phyloP scores from a whole-genome alignment of 1,139 yeast species.

The Debaryomyces sp. region DNA sequence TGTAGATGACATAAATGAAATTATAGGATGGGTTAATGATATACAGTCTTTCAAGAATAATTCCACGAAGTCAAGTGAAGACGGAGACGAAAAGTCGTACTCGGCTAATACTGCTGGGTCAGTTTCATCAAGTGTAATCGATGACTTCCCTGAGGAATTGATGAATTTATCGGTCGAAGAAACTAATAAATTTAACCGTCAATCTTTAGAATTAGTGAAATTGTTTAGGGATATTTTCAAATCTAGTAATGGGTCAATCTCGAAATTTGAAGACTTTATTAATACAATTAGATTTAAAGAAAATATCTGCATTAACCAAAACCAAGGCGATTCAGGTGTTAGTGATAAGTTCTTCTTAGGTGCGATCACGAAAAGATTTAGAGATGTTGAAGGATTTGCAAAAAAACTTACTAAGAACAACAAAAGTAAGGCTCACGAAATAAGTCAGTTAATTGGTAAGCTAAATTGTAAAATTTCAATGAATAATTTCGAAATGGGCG shows the following conservation, averaged over 20 bases:
- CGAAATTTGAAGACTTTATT: slow-evolving; percentile 29
- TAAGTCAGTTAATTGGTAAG: slow-evolving; percentile 36
- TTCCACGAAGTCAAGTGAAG: neutral
- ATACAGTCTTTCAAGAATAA: slow-evolving; percentile 17
- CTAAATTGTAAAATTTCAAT: slow-evolving; percentile 61
- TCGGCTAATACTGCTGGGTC: slow-evolving; percentile 17
- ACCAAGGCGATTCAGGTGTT: neutral
- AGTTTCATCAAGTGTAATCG: slow-evolving; percentile 15
- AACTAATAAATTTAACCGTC: slow-evolving; percentile 18
- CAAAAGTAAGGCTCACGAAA: slow-evolving; percentile 51
- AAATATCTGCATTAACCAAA: slow-evolving; percentile 33
- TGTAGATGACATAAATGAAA: slow-evolving; percentile 27
- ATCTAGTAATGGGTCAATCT: slow-evolving; percentile 13
- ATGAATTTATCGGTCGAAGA: slow-evolving; percentile 8
- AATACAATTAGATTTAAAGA: slow-evolving; percentile 37
- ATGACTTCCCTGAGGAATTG: slow-evolving; percentile 12
- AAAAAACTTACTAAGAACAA: slow-evolving; percentile 81
- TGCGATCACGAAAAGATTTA: slow-evolving; percentile 75
- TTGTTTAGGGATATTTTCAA: slow-evolving; percentile 23
- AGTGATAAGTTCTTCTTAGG: slow-evolving; percentile 50
- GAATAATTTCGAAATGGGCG: slow-evolving; percentile 66
- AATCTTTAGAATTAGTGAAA: slow-evolving; percentile 21
- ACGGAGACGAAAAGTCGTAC: slow-evolving; percentile 12
- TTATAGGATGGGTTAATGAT: slow-evolving; percentile 33
- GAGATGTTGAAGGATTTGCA: slow-evolving; percentile 91